Base-by-base conservation (phyloP, 306 rosid species). In the Rosa rugosa region DNA sequence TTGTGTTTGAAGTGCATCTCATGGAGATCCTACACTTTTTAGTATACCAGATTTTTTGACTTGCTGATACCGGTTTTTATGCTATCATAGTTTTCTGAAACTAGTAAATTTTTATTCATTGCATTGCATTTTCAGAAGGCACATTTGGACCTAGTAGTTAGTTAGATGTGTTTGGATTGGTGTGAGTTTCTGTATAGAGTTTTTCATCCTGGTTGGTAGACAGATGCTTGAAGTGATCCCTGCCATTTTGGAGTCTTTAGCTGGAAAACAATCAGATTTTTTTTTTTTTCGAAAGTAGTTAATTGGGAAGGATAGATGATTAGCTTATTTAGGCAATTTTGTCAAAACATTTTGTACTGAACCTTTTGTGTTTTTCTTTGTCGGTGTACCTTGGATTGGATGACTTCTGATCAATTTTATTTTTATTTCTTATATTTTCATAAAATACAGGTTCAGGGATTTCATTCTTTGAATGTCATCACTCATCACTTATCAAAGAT, bases 381-480 rank as follows among this genome's bases (percentile, higher is more conserved):
- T 2, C 17, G 2, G 10, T 72, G 44, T 71, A 25, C 59, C 44
- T 71, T 47, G 41, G 46, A 5, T 38, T 20, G 17, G 75, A 49
- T 34, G 64, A 51, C 31, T 47, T 56, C 25, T 56, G 25, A 12
- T 47, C 59, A 31, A 27, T 18, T 50, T 50, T 72, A 10, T 49
- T 49, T 18, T 10, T 41, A 18, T 49, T 8, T 71, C 60, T 49
- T 71, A 40, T 8, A 13, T 71, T 71, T 49, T 27, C 38, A 12
- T 17, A 22, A 69, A 69, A 6, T 11, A 59, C 51, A 6, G 8
- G 25, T 20, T 54, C 34, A n/a, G n/a, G 75, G 73, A 59, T 72
- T 31, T 23, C 42, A 41, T 22, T 82, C 67, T 27, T 23, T 13
- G 31, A 77, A 25, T 82, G 73, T 76, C 51, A 25, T 71, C 23